Conservation (phyloP, 2,329 filamentous ascomycete species). For the Fusarium sp. region DNA sequence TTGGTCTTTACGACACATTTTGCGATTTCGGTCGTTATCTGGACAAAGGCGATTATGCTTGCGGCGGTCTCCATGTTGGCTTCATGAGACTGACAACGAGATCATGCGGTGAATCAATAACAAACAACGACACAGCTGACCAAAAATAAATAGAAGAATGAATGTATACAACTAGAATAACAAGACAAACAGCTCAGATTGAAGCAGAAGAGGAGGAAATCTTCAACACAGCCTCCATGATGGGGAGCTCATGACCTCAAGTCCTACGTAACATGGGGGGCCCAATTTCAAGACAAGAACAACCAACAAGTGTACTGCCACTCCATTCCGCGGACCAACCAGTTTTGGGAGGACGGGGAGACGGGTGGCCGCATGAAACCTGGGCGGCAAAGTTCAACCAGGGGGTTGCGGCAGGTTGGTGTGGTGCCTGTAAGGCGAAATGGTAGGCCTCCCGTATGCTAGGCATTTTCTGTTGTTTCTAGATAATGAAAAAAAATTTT, state of each 20-base stretch:
- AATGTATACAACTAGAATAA: neutral
- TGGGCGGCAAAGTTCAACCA: slow-evolving; percentile 17
- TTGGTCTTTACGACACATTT: slow-evolving; percentile 37
- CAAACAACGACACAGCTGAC: neutral
- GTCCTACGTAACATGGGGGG: neutral
- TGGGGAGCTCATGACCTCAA: slow-evolving; percentile 8
- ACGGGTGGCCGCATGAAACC: neutral
- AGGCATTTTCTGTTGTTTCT: neutral
- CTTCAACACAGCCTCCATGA: slow-evolving; percentile 19
- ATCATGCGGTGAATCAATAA: neutral
- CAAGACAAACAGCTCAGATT: neutral
- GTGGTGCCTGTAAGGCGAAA: neutral
- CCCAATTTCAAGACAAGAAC: neutral
- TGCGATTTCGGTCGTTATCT: slow-evolving; percentile 37
- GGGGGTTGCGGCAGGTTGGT: slow-evolving; percentile 8
- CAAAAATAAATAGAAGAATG: neutral
- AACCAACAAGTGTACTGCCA: neutral
- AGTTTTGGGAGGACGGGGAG: neutral
- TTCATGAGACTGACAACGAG: neutral
- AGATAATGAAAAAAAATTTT: no score
- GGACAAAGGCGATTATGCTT: slow-evolving; percentile 42
- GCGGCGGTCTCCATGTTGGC: slow-evolving; percentile 37
- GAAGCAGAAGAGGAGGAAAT: neutral
- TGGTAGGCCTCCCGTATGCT: neutral
- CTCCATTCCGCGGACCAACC: neutral